Evolutionary conservation across 2,329 filamentous ascomycete species (phyloP).

Genomic region (Neonectria neomacrospora): DNA sequence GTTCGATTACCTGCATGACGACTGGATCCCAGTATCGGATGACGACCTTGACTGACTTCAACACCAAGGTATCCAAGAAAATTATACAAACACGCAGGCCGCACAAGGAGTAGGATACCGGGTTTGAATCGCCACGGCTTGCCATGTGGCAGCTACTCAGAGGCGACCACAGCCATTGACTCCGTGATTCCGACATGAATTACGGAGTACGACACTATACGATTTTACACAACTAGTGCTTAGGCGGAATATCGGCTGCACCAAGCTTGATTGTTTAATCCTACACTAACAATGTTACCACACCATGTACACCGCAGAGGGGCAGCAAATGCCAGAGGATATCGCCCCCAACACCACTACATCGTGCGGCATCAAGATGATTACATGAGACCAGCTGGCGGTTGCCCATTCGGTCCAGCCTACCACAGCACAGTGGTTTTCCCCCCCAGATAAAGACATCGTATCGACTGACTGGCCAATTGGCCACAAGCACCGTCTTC

Average conservation of each 20-base stretch:
- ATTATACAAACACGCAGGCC: neutral
- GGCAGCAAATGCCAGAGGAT: neutral
- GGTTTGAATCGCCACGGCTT: neutral
- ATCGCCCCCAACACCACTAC: neutral
- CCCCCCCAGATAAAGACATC: neutral
- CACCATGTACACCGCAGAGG: neutral
- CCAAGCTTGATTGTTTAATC: neutral
- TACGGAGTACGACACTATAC: neutral
- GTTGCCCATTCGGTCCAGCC: neutral
- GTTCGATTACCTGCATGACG: neutral
- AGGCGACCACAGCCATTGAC: neutral
- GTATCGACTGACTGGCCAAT: conserved; percentile 17
- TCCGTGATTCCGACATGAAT: neutral
- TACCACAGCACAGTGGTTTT: neutral
- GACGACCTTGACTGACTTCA: neutral
- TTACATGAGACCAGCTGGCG: neutral
- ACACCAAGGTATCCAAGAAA: neutral
- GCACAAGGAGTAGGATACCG: no score
- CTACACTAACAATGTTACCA: neutral
- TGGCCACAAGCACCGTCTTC: conserved; percentile 6
- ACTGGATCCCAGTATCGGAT: neutral
- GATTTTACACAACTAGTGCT: neutral
- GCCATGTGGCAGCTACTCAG: neutral
- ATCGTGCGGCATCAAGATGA: neutral
- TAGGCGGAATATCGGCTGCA: no score